Evolutionary conservation across 441 rosid species (phyloP), one percentile per base, ranked within the genome.

Genomic region (Adansonia gregorii): DNA sequence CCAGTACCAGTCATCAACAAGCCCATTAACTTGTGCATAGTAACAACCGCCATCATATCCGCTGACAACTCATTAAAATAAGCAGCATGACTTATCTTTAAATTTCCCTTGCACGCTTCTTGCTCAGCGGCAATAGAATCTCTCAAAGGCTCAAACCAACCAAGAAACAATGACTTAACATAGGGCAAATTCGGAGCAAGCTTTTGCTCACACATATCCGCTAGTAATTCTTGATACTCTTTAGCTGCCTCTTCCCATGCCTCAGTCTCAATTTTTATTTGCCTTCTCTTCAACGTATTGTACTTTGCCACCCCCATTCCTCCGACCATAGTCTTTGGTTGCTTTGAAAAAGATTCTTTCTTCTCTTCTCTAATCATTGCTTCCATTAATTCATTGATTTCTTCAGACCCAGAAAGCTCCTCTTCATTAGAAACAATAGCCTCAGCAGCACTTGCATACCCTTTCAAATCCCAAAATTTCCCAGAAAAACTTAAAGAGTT

Each of bases 161-260:
- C 98, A 2, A 94, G 90, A 82, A 95, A 91, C 76, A 94, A 76
- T 15, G 97, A 85, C 85, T 95, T 95, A 14, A 94, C 78, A 74
- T 88, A 92, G 73, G 99, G 99, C 80, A 95, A 83, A 82, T 91
- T 95, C 0, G 99, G 99, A 14, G 99, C 98, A 54, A 95, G 91
- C 86, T 94, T 94, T 79, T 95, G 93, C 89, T 91, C 89, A 54
- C 99, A 95, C 97, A 95, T 95, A 75, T 94, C 98, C 54, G 51
- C 52, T n/a, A 95, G 82, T 78, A 92, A 78, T 83, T 95, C 97
- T 73, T 86, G 88, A 70, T 93, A 95, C 86, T 95, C 99, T 81
- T 81, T 86, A 1, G 99, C 93, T 0, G 97, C 97, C 68, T 80
- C 88, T 59, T 89, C 95, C 98, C 99, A 95, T 5, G 95, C 98